These are phyloP conservation scores for Heterobasidion parviporum DNA, from an alignment of 1,284 basidiomycete species.

Conservation along the genomic window DNA sequence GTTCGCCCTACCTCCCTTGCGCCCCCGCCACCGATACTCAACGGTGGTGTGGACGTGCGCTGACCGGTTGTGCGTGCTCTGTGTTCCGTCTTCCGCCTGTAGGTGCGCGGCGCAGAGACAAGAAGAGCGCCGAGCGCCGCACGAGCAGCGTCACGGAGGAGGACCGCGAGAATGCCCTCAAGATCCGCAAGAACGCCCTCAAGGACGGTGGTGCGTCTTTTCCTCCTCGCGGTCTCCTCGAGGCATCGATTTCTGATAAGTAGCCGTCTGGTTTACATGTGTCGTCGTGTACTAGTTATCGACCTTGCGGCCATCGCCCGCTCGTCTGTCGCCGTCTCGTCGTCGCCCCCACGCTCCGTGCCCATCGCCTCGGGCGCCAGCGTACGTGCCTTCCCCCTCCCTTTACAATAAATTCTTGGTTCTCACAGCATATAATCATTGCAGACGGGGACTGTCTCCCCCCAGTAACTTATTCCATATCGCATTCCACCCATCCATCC, in stretches of 20 bases:
- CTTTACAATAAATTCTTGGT: background rate
- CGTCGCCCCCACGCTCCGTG: conserved; percentile 42
- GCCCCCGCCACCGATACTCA: no score
- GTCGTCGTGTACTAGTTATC: conserved; percentile 29
- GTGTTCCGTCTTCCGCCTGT: background rate
- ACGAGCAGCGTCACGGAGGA: conserved; percentile 47
- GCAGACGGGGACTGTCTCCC: background rate
- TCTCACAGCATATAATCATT: no score
- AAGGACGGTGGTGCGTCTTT: conserved; percentile 39
- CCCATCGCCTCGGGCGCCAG: conserved; percentile 29
- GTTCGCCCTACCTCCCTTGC: no score
- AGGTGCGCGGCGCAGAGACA: conserved; percentile 4
- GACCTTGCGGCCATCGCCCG: conserved; percentile 76
- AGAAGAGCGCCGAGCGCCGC: conserved; percentile 12
- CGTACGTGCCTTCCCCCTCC: conserved; percentile 18
- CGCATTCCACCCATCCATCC: background rate
- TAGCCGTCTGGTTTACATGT: background rate
- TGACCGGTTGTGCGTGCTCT: background rate
- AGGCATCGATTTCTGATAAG: no score
- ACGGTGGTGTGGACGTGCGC: no score
- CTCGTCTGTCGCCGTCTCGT: conserved; percentile 67
- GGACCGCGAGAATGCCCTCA: conserved; percentile 53
- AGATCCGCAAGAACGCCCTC: conserved; percentile 62
- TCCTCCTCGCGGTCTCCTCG: background rate
- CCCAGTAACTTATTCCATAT: conserved; percentile 1